Evolutionary conservation across 176 grass and related monocot genomes (phyloP), one percentile per base, ranked within the genome.

Genomic region (Carex scoparia): DNA sequence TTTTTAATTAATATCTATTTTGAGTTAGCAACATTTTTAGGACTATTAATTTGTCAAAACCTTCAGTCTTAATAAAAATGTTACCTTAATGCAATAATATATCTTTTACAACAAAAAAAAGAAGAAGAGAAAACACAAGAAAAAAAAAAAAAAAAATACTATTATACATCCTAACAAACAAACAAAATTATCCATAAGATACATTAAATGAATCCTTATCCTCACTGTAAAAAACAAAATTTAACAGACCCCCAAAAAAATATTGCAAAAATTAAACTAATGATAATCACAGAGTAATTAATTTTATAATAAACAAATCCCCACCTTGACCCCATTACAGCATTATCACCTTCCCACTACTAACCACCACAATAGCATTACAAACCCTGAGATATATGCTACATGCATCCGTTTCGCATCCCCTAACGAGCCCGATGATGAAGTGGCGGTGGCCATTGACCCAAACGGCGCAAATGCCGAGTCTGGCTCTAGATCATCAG

Each of bases 401-500:
- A 79, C 16, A 78, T 6, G 3, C 51, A 69, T 10, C 15, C 14
- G 49, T 0, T 8, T 85, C 9, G 51, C 28, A 2, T 74, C 53
- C 28, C 67, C 46, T 6, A 81, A 16, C 2, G 65, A 3, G 19
- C 13, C 27, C n/a, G 74, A 7, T 10, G 80, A 56, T 27, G 87
- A 87, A 12, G 10, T 12, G 60, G 90, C 89, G 11, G 91, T 84
- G 75, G 89, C 82, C 23, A 88, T 87, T 8, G 88, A 77, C 56
- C 91, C 92, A 40, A 89, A 80, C 0, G 95, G 95, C 2, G 93
- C 87, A 57, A 89, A 7, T 0, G 88, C 93, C 0, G 88, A 98
- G 75, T 90, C 38, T 4, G 89, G 91, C 72, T 93, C 86, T 37
- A 98, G 79, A 55, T 87, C 86, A 75, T 98, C 95, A 16, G 95